phyloP scores from a whole-genome alignment of 106 monocot genomes.

The Acanthochlamys bracteata region DNA sequence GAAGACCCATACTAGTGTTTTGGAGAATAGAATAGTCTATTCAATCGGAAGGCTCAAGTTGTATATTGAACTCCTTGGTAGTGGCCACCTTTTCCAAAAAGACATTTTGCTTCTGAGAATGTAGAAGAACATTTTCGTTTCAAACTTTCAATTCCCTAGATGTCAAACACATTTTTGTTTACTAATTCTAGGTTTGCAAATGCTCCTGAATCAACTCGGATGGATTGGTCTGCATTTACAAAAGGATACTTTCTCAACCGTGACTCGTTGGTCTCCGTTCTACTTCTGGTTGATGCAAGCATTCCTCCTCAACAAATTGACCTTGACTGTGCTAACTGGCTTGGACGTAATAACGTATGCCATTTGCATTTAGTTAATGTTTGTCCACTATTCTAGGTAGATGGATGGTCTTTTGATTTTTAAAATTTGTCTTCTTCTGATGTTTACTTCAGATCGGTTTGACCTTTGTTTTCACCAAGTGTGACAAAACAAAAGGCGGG shows the following conservation, averaged over 20 bases:
- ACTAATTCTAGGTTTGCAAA: conserved; percentile 56
- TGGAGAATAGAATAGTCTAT: no score
- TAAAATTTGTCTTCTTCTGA: background rate
- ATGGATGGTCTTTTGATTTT: background rate
- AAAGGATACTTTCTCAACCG: conserved; percentile 93
- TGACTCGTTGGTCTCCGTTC: conserved; percentile 62
- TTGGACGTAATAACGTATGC: conserved; percentile 85
- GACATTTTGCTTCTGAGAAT: no score
- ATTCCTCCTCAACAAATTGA: conserved; percentile 88
- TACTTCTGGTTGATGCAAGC: conserved; percentile 83
- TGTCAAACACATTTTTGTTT: background rate
- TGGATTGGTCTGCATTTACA: conserved; percentile 92
- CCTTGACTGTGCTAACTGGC: conserved; percentile 97
- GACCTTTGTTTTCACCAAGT: conserved; percentile 97
- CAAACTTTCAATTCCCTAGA: background rate
- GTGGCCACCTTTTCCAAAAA: no score
- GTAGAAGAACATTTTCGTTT: background rate
- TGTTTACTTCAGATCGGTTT: conserved; percentile 54
- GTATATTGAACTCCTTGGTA: no score
- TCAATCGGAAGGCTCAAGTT: no score
- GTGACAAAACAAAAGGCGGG: conserved; percentile 80
- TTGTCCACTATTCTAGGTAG: background rate
- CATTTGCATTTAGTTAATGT: background rate
- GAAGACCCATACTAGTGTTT: no score
- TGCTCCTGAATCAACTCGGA: conserved; percentile 64